These are phyloP conservation scores for Crithidia expoeki DNA, from an alignment of 208 protist genomes.

Conservation along the genomic window DNA sequence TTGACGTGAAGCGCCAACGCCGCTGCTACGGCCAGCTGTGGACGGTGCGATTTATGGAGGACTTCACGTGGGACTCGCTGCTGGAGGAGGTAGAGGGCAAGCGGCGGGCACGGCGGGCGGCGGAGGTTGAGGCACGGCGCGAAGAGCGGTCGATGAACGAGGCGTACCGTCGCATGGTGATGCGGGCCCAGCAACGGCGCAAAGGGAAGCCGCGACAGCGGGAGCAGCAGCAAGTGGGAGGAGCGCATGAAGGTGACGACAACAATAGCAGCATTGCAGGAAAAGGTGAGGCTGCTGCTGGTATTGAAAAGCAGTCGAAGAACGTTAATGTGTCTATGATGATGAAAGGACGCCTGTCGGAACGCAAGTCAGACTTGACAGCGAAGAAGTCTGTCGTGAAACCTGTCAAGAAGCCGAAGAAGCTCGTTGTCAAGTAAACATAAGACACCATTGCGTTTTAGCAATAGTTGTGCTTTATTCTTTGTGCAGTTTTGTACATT, in stretches of 20 bases:
- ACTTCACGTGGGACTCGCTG: constrained; percentile 69
- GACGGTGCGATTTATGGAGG: constrained; percentile 68
- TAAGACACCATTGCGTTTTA: too few species aligned
- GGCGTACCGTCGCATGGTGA: constrained; percentile 68
- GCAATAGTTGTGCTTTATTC: too few species aligned
- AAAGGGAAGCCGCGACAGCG: constrained; percentile 8
- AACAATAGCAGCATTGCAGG: too few species aligned
- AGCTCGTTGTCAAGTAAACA: not conserved
- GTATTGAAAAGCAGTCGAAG: not conserved
- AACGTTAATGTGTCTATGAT: not conserved
- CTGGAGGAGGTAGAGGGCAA: constrained; percentile 64
- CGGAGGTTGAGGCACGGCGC: constrained; percentile 53
- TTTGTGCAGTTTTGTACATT: too few species aligned
- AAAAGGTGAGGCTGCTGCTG: constrained; percentile 2
- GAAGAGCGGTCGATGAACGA: constrained; percentile 74
- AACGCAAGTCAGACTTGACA: not conserved
- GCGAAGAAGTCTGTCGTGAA: constrained; percentile 12
- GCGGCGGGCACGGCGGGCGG: constrained; percentile 43
- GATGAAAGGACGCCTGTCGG: not conserved
- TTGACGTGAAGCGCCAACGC: constrained; percentile 68
- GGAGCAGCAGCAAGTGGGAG: not conserved
- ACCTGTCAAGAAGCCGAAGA: constrained; percentile 11
- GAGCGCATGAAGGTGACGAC: not conserved
- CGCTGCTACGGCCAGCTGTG: constrained; percentile 81
- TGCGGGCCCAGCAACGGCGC: constrained; percentile 36